Evolutionary conservation across 1,139 yeast genomes (phyloP).

Genomic region (Saccharomyces hybrid): DNA sequence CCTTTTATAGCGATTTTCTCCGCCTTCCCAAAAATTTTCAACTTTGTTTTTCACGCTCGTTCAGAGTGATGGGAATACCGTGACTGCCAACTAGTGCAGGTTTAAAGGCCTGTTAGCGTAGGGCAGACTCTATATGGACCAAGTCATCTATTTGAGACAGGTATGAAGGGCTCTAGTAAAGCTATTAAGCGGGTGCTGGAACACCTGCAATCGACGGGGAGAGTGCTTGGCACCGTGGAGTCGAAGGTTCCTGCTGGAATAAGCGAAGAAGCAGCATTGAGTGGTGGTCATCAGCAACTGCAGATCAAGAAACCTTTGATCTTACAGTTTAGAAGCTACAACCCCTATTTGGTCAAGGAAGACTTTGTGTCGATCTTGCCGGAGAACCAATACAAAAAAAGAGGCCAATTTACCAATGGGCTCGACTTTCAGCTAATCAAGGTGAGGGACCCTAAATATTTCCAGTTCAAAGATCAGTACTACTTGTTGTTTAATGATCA

Average conservation of each 20-base stretch:
- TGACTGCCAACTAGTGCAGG: not conserved
- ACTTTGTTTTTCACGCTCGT: not conserved
- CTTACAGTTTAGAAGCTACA: slow-evolving; percentile 16
- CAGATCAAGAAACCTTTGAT: slow-evolving; percentile 6
- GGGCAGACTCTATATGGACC: not conserved
- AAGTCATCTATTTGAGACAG: not conserved
- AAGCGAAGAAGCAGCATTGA: not conserved
- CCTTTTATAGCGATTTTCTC: not conserved
- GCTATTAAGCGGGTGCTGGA: not conserved
- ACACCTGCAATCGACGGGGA: slow-evolving; percentile 1
- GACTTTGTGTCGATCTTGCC: slow-evolving; percentile 19
- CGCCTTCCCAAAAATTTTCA: not conserved
- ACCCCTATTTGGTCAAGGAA: slow-evolving; percentile 16
- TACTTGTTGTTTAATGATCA: slow-evolving; percentile 19
- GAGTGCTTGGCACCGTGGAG: not conserved
- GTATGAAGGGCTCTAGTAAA: not conserved
- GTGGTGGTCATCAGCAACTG: not conserved
- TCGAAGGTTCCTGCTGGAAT: not conserved
- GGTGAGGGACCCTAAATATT: slow-evolving; percentile 26
- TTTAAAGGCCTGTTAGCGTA: not conserved
- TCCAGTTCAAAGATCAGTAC: slow-evolving; percentile 27
- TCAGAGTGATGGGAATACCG: not conserved
- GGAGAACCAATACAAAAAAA: not conserved
- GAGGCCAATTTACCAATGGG: slow-evolving; percentile 3
- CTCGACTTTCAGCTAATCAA: slow-evolving; percentile 16